A percentile compares a stretch with the other conserved stretches of the same genome.
Evolutionary conservation across 2,329 filamentous ascomycete genomes (phyloP).

Genomic region (Colletotrichum sp.): DNA sequence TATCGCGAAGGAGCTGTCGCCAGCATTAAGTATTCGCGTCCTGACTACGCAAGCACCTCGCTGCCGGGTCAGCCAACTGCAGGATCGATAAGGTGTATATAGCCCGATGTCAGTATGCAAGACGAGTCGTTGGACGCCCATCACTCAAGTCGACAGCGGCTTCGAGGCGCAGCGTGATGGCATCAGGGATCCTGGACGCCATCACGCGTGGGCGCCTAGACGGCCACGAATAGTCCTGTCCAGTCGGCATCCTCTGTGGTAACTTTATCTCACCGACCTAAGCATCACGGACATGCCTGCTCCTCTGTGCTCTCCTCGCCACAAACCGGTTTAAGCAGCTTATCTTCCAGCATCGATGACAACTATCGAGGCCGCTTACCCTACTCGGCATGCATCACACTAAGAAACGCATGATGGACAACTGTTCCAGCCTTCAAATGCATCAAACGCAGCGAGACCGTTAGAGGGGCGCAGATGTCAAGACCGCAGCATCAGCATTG

Average conservation of each 20-base stretch:
- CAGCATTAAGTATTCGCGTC: background rate
- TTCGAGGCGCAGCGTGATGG: slow-evolving; percentile 5
- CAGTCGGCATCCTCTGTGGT: background rate
- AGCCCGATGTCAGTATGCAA: background rate
- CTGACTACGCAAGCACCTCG: background rate
- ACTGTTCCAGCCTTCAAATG: background rate
- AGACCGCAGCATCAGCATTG: background rate
- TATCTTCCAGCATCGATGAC: background rate
- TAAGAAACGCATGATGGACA: background rate
- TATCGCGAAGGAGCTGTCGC: background rate
- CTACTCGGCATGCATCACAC: background rate
- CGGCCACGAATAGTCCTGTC: background rate
- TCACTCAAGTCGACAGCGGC: background rate
- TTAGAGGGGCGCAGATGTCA: background rate
- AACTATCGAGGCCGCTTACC: background rate
- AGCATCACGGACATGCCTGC: background rate
- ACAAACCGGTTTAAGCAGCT: background rate
- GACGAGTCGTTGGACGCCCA: background rate
- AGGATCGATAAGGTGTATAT: background rate
- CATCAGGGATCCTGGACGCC: background rate
- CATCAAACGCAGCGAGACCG: background rate
- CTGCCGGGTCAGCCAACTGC: background rate
- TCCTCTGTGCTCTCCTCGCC: background rate
- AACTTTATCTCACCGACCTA: background rate
- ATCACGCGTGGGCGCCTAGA: slow-evolving; percentile 11